Conservation (phyloP, 108 stramenopile genomes). For the Cylindrotheca closterium region DNA sequence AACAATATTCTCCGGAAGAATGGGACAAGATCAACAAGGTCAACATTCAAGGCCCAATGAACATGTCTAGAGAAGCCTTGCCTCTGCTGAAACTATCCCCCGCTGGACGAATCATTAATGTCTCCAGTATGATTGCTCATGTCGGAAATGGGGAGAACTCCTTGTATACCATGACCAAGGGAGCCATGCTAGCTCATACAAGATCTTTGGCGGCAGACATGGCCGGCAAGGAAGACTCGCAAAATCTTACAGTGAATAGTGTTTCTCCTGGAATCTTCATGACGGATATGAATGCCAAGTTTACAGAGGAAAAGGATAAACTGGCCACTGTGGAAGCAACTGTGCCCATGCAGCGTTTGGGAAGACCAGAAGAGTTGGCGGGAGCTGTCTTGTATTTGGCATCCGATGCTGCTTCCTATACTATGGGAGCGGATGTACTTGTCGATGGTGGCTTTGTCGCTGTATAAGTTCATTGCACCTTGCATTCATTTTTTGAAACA, state of each 20-base stretch:
- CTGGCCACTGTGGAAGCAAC: neutral
- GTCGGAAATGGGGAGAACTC: neutral
- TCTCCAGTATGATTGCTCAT: conserved; percentile 5
- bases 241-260: neutral
- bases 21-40: conserved; percentile 4
- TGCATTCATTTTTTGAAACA: no score
- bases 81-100: neutral
- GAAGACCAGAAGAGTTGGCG: conserved; percentile 1
- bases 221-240: neutral
- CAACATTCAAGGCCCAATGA: conserved; percentile 1
- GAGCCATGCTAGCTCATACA: neutral
- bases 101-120: conserved; percentile 2
- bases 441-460: conserved; percentile 2
- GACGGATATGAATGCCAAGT: conserved; percentile 2
- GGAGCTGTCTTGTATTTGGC: neutral
- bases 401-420: conserved; percentile 1
- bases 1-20: conserved; percentile 4
- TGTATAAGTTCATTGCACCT: no score
- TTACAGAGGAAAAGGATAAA: neutral
- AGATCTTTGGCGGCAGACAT: conserved; percentile 4
- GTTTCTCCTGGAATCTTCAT: conserved; percentile 1
- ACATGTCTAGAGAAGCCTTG: neutral
- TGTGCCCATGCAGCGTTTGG: conserved; percentile 1
- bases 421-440: neutral
- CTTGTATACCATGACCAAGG: conserved; percentile 5